Evolutionary conservation across 345 rosid species (phyloP).

Genomic region (Conringia planisiliqua): DNA sequence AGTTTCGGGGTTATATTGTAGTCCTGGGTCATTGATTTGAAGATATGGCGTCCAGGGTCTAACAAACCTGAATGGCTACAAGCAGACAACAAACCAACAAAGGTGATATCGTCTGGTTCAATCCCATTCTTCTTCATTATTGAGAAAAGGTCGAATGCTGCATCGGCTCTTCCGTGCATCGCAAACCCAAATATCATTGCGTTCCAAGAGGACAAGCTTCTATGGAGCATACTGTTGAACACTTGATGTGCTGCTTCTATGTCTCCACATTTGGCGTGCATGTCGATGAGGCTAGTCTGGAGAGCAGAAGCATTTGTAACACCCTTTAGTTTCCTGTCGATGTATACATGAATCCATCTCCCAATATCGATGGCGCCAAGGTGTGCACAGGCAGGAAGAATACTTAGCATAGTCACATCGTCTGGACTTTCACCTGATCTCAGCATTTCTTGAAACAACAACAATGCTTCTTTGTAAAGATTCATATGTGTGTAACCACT

Average conservation of each 20-base stretch:
- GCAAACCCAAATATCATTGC: slow-evolving; percentile 73
- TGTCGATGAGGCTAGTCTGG: slow-evolving; percentile 57
- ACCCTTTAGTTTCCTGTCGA: slow-evolving; percentile 40
- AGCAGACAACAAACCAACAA: slow-evolving; percentile 68
- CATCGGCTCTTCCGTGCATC: slow-evolving; percentile 53
- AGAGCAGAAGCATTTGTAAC: slow-evolving; percentile 32
- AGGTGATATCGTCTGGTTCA: slow-evolving; percentile 65
- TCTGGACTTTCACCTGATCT: slow-evolving; percentile 43
- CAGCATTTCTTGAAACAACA: slow-evolving; percentile 53
- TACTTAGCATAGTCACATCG: slow-evolving; percentile 50
- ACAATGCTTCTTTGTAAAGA: slow-evolving; percentile 46
- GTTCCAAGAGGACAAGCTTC: slow-evolving; percentile 55
- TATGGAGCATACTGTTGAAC: slow-evolving; percentile 36
- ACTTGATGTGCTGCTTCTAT: slow-evolving; percentile 47
- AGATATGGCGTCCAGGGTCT: slow-evolving; percentile 52
- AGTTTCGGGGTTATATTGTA: slow-evolving; percentile 53
- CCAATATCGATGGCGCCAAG: slow-evolving; percentile 62
- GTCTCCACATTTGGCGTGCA: slow-evolving; percentile 66
- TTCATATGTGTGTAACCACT: slow-evolving; percentile 52
- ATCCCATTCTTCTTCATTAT: slow-evolving; percentile 48
- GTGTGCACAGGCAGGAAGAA: slow-evolving; percentile 62
- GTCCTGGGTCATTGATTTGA: slow-evolving; percentile 50
- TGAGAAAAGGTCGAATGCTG: slow-evolving; percentile 47
- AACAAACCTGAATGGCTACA: slow-evolving; percentile 66
- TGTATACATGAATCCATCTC: slow-evolving; percentile 62